Evolutionary conservation across 2,329 filamentous ascomycete species (phyloP).

Genomic region (Alternaria angustiovoidea): DNA sequence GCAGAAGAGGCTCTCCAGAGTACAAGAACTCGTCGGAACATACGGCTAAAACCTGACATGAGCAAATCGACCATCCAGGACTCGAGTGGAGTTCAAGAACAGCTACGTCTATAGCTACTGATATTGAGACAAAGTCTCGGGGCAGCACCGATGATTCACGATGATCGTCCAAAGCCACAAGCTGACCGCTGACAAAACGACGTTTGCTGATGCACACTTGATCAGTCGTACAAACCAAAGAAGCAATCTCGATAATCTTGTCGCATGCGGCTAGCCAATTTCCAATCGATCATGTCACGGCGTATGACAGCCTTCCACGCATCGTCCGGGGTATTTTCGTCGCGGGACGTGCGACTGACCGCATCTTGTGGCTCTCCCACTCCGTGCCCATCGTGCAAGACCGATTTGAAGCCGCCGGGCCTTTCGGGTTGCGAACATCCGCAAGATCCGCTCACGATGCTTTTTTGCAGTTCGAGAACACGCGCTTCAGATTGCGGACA

Average conservation of each 20-base stretch:
- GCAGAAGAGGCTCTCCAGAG: constrained; percentile 36
- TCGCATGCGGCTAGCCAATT: too few relatives aligned
- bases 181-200: background rate
- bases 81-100: background rate
- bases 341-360: background rate
- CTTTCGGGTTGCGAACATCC: constrained; percentile 18
- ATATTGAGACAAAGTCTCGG: background rate
- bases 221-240: background rate
- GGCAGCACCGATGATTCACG: background rate
- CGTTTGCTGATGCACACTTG: background rate
- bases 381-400: background rate
- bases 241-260: background rate
- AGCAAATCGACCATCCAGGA: background rate
- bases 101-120: background rate
- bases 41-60: background rate
- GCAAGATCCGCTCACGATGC: constrained; percentile 11
- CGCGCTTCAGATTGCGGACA: background rate
- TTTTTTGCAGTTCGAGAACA: background rate
- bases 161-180: background rate
- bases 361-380: background rate
- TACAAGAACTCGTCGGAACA: constrained; percentile 38
- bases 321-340: background rate
- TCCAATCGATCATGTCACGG: background rate
- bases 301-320: background rate
- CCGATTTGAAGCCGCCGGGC: constrained; percentile 4